These are phyloP conservation scores for Heimioporus sp. DNA, from an alignment of 768 basidiomycete species.

Conservation along the genomic window DNA sequence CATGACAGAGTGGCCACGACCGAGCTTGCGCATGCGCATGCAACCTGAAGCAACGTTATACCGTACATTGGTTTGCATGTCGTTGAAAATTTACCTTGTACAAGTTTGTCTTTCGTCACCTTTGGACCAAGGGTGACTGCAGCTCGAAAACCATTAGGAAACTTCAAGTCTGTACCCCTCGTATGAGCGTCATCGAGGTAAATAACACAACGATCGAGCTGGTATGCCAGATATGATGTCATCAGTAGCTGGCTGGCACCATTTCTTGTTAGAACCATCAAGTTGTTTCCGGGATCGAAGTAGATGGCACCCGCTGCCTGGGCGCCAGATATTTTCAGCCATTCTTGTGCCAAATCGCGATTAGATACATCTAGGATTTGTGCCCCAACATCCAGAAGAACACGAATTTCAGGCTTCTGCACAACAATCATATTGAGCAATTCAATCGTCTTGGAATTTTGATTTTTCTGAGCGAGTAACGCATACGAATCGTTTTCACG, in stretches of 20 bases:
- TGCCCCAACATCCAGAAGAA: constrained; percentile 53
- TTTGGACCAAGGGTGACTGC: constrained; percentile 39
- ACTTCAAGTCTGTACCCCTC: constrained; percentile 49
- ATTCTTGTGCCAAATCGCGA: constrained; percentile 30
- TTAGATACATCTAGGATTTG: constrained; percentile 52
- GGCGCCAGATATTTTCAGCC: constrained; percentile 19
- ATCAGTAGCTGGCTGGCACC: neutral
- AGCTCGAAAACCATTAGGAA: constrained; percentile 35
- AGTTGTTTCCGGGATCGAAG: constrained; percentile 24
- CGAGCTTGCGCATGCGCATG: neutral
- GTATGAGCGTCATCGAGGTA: constrained; percentile 55
- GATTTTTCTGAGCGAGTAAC: constrained; percentile 13
- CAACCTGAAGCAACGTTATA: neutral
- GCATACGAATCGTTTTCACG: constrained; percentile 39
- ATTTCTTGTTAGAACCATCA: constrained; percentile 1
- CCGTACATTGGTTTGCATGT: neutral
- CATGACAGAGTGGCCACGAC: neutral
- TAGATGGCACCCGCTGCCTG: constrained; percentile 39
- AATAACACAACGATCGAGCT: constrained; percentile 40
- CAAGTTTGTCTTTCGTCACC: constrained; percentile 49
- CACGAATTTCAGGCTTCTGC: constrained; percentile 36
- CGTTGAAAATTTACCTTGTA: constrained; percentile 33
- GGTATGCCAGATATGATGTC: constrained; percentile 14
- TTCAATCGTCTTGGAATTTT: constrained; percentile 12
- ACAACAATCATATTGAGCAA: constrained; percentile 32